Conservation (phyloP, 23 red algal genomes). For the Gracilaria gracilis region DNA sequence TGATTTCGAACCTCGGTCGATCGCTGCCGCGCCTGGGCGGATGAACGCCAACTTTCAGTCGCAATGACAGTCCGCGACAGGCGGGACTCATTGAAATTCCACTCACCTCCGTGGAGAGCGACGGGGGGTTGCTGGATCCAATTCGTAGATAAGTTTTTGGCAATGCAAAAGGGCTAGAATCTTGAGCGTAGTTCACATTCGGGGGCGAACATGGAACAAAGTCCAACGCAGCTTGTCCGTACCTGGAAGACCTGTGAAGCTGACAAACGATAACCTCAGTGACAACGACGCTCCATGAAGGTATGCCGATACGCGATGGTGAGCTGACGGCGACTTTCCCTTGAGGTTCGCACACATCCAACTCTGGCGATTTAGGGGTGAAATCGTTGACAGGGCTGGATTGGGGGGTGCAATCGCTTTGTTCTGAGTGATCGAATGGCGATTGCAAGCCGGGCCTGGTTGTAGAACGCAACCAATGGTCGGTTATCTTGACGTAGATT, state of each 20-base stretch:
- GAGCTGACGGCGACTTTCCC: not conserved
- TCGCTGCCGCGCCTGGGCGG: conserved; percentile 17
- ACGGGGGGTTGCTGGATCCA: conserved; percentile 19
- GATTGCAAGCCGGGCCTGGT: not conserved
- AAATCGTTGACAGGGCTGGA: conserved; percentile 5
- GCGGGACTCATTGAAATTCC: conserved; percentile 33
- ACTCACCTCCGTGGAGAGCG: conserved; percentile 33
- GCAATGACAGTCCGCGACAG: conserved; percentile 42
- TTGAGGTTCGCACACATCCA: conserved; percentile 14
- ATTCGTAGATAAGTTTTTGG: conserved; percentile 26
- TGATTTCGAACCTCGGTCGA: conserved; percentile 46
- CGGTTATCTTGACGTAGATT: conserved; percentile 65
- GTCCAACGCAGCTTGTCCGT: conserved; percentile 57
- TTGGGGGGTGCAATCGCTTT: conserved; percentile 21
- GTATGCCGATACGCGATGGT: not conserved
- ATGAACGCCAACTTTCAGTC: conserved; percentile 19
- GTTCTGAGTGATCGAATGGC: not conserved
- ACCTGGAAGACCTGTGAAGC: conserved; percentile 43
- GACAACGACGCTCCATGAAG: conserved; percentile 31
- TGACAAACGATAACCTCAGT: conserved; percentile 31
- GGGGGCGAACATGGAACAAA: conserved; percentile 8
- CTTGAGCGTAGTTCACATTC: not conserved
- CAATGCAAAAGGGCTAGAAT: not conserved
- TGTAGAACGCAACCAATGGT: conserved; percentile 49
- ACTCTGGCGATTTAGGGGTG: not conserved